A percentile compares a stretch with the other conserved stretches of the same genome.
Conservation (phyloP, 2,329 filamentous ascomycete species). For the Fragosphaeria purpurea region DNA sequence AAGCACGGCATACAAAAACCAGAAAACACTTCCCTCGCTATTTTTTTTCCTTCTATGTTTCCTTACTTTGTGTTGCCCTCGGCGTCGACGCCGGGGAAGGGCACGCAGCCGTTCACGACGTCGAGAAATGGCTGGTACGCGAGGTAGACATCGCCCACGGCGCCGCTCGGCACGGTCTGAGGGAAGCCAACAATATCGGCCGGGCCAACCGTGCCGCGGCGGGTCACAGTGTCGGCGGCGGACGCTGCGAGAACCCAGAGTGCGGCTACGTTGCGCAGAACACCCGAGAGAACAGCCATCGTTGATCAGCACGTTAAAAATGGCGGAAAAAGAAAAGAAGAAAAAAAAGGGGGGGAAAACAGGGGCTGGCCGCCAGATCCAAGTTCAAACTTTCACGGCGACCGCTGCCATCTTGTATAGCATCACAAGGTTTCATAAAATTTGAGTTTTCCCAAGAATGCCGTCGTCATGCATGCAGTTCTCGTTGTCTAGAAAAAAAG, state of each 20-base stretch:
- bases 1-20: neutral
- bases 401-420: no score
- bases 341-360: no score
- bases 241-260: conserved; percentile 1
- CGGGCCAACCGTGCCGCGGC: conserved; percentile 18
- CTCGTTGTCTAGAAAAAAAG: no score
- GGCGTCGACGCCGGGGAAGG: conserved; percentile 51
- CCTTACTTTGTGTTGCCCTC: conserved; percentile 38
- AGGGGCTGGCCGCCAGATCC: no score
- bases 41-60: no score
- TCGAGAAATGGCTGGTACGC: conserved; percentile 47
- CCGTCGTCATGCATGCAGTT: no score
- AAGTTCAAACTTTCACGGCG: no score
- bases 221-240: conserved; percentile 7
- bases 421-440: no score
- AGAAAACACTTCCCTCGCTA: no score
- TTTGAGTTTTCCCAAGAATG: no score
- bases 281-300: conserved; percentile 6
- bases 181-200: conserved; percentile 40
- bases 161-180: conserved; percentile 38
- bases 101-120: conserved; percentile 50
- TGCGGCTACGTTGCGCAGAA: conserved; percentile 4
- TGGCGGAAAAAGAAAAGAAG: no score
- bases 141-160: conserved; percentile 36
- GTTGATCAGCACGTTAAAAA: neutral